Conservation (phyloP, 345 rosid species). For the Pelargonium nanum region DNA sequence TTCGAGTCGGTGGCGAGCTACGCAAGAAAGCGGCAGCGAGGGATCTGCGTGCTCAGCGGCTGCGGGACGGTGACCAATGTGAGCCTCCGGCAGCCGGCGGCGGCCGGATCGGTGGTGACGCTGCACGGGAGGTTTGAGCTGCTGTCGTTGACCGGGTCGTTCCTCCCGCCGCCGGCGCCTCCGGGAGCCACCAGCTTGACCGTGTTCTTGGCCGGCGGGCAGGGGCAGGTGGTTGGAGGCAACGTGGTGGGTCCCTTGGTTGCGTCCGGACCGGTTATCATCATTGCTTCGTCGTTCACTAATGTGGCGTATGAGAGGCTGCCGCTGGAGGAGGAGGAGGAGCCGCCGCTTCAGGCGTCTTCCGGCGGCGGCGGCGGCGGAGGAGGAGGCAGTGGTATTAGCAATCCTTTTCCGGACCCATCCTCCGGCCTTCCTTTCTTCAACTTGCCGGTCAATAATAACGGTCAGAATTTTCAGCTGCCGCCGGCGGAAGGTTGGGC, state of each 20-base stretch:
- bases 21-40: constrained; percentile 32
- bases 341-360: constrained; percentile 13
- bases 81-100: constrained; percentile 37
- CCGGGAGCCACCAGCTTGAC: constrained; percentile 44
- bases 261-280: constrained; percentile 41
- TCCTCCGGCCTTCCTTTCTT: constrained; percentile 23
- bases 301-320: constrained; percentile 42
- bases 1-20: constrained; percentile 33
- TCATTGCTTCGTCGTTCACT: constrained; percentile 35
- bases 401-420: constrained; percentile 20
- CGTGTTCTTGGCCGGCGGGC: constrained; percentile 35
- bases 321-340: constrained; percentile 33
- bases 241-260: constrained; percentile 38
- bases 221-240: constrained; percentile 46
- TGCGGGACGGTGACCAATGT: constrained; percentile 41
- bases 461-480: constrained; percentile 18
- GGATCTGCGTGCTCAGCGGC: constrained; percentile 39
- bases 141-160: constrained; percentile 37
- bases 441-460: constrained; percentile 16
- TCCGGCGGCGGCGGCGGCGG: not conserved
- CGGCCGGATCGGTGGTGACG: constrained; percentile 24
- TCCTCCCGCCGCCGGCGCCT: constrained; percentile 43
- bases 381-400: constrained; percentile 15
- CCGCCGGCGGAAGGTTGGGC: constrained; percentile 33
- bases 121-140: constrained; percentile 46